A percentile compares a stretch with the other conserved stretches of the same genome.
Conservation (phyloP, 768 basidiomycete genomes). For the Brasilioporus rufonigricans region DNA sequence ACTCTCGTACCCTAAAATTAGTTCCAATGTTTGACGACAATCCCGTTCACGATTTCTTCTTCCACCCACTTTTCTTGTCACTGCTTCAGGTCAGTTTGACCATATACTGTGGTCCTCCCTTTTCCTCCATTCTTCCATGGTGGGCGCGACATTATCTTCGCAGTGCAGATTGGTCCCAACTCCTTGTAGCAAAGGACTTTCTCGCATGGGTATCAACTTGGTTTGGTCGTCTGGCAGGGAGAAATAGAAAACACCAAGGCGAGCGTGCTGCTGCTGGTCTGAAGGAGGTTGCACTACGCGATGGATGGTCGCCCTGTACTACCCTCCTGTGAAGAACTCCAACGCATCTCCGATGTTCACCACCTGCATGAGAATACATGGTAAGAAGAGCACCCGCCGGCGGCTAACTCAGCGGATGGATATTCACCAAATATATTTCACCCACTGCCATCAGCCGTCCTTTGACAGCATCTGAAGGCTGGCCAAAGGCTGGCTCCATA, state of each 20-base stretch:
- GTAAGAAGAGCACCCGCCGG: too few species aligned
- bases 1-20: conserved; percentile 20
- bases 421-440: conserved; percentile 52
- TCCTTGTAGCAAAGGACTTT: conserved; percentile 49
- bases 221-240: conserved; percentile 49
- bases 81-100: conserved; percentile 42
- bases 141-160: conserved; percentile 43
- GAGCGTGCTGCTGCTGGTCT: conserved; percentile 48
- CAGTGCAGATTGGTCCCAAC: conserved; percentile 39
- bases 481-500: conserved; percentile 61
- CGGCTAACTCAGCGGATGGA: background rate
- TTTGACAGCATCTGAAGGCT: conserved; percentile 54
- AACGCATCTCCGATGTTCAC: conserved; percentile 60
- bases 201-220: conserved; percentile 42
- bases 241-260: conserved; percentile 62
- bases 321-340: conserved; percentile 60
- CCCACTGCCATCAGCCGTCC: conserved; percentile 56
- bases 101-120: conserved; percentile 51
- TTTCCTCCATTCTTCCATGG: conserved; percentile 53
- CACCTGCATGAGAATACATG: conserved; percentile 38
- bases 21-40: conserved; percentile 57
- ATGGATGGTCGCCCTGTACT: conserved; percentile 58
- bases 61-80: conserved; percentile 45
- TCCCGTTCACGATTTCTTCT: conserved; percentile 53
- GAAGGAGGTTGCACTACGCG: conserved; percentile 58